Conservation (phyloP, 345 rosid genomes). For the Dipteronia dyeriana region DNA sequence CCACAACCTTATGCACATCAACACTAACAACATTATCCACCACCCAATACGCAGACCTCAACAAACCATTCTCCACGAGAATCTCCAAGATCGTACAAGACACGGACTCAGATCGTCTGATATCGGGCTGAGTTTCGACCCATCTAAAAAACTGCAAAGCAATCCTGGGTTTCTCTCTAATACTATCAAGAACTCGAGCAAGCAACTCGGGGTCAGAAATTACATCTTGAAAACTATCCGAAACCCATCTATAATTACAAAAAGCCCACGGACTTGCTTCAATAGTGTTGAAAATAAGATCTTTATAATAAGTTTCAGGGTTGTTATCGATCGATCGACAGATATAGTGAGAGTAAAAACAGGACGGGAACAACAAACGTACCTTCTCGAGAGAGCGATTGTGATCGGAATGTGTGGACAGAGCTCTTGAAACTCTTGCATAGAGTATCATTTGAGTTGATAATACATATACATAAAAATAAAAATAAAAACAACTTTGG, state of each 20-base stretch:
- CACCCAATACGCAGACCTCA: constrained; percentile 53
- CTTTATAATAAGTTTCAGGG: constrained; percentile 44
- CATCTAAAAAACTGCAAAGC: constrained; percentile 61
- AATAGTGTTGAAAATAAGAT: constrained; percentile 47
- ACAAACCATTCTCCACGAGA: constrained; percentile 48
- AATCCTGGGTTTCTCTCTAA: constrained; percentile 52
- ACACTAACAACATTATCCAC: constrained; percentile 46
- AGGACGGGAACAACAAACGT: constrained; percentile 35
- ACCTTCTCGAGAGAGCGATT: constrained; percentile 32
- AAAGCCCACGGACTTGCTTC: constrained; percentile 38
- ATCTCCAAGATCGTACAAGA: constrained; percentile 57
- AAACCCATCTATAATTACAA: constrained; percentile 42
- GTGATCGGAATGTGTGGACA: constrained; percentile 23
- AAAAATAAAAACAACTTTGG: neutral
- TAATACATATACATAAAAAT: neutral
- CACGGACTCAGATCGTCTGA: constrained; percentile 39
- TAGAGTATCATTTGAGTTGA: constrained; percentile 65
- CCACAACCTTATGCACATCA: constrained; percentile 52
- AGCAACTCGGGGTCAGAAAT: constrained; percentile 53
- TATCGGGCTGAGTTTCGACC: constrained; percentile 52
- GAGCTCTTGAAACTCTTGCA: constrained; percentile 61
- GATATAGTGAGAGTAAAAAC: constrained; percentile 24
- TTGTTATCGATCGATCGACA: constrained; percentile 7
- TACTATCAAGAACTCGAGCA: constrained; percentile 42
- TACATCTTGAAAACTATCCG: constrained; percentile 42